Evolutionary conservation across 352 stramenopile genomes (phyloP).

Genomic region (Aphanomyces cochlioides): DNA sequence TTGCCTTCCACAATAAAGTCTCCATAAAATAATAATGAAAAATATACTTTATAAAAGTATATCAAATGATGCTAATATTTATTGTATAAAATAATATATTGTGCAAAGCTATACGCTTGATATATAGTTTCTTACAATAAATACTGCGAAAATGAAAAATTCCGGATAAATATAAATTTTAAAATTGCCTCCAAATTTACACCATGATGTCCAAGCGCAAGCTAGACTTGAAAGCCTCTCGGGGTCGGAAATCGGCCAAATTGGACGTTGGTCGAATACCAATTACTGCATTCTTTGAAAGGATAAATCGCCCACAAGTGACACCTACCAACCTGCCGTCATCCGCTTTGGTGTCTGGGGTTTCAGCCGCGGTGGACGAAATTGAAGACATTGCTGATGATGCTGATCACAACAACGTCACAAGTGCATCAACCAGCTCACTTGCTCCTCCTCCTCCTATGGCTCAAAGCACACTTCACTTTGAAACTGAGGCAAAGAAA

Average conservation of each 20-base stretch:
- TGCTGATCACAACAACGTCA: no score
- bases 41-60: not conserved
- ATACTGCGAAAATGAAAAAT: not conserved
- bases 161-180: conserved; percentile 5
- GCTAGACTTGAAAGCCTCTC: not conserved
- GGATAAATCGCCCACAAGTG: not conserved
- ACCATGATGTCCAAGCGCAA: conserved; percentile 25
- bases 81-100: no score
- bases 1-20: no score
- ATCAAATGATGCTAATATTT: no score
- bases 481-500: conserved; percentile 2
- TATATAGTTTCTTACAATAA: not conserved
- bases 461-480: conserved; percentile 10
- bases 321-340: not conserved
- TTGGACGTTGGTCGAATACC: not conserved
- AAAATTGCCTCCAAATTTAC: conserved; percentile 17
- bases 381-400: conserved; percentile 6
- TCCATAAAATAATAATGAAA: not conserved
- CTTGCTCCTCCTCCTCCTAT: not conserved
- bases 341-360: no score
- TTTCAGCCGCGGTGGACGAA: not conserved
- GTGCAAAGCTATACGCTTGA: no score
- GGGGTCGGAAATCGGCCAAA: not conserved
- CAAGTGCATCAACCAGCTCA: not conserved
- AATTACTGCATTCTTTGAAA: conserved; percentile 28